Conservation (phyloP, 768 basidiomycete species). For the Boletus vinaceobasis region DNA sequence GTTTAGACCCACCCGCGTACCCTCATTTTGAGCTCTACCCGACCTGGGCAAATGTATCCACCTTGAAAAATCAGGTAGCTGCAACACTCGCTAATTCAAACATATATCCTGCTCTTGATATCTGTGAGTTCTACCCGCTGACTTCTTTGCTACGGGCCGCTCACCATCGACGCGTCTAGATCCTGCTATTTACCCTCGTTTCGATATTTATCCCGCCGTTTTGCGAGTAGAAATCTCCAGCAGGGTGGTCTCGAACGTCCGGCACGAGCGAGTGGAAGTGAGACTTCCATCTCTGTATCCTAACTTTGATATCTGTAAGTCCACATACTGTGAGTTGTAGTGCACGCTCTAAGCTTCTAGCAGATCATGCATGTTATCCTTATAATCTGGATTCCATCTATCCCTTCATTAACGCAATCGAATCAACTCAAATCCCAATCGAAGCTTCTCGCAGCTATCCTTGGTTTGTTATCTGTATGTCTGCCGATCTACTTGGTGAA, state of each 20-base stretch:
- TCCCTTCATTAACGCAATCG: slow-evolving; percentile 9
- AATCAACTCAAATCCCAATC: slow-evolving; percentile 5
- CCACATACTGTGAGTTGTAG: neutral
- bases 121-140: slow-evolving; percentile 12
- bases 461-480: slow-evolving; percentile 37
- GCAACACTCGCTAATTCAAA: neutral
- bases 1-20: slow-evolving; percentile 23
- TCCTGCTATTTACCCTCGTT: slow-evolving; percentile 39
- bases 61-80: neutral
- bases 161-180: slow-evolving; percentile 33
- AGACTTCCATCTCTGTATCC: slow-evolving; percentile 14
- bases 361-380: slow-evolving; percentile 43
- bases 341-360: neutral
- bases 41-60: neutral
- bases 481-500: neutral
- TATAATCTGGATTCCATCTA: slow-evolving; percentile 37
- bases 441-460: slow-evolving; percentile 30
- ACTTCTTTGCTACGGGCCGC: neutral
- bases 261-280: slow-evolving; percentile 3
- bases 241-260: neutral
- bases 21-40: slow-evolving; percentile 36
- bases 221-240: neutral
- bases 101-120: slow-evolving; percentile 25
- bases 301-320: slow-evolving; percentile 35
- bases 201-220: slow-evolving; percentile 38